Conservation (phyloP, 345 rosid genomes). For the Corchorus olitorius region DNA sequence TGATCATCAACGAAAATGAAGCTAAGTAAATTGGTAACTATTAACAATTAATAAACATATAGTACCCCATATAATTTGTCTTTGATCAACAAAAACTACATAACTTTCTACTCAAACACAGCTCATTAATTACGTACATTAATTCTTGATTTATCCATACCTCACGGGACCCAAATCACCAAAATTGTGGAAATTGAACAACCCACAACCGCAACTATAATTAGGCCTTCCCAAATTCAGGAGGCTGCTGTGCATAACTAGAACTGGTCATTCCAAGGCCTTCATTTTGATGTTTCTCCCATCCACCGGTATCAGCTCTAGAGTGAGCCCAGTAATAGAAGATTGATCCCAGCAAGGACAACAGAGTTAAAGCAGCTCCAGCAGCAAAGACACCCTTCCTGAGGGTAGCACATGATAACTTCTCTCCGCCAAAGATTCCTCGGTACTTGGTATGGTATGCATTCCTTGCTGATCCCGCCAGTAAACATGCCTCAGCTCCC, state of each 20-base stretch:
- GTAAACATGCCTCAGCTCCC: conserved; percentile 92
- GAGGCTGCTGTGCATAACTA: conserved; percentile 41
- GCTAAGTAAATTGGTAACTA: neutral
- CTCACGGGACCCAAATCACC: neutral
- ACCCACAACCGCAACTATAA: conserved; percentile 21
- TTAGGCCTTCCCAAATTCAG: conserved; percentile 51
- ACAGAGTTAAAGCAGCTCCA: conserved; percentile 79
- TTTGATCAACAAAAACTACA: neutral
- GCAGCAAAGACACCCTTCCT: conserved; percentile 96
- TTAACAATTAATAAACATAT: neutral
- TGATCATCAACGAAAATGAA: neutral
- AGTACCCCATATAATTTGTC: neutral
- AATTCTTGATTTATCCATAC: conserved; percentile 16
- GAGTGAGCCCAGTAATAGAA: conserved; percentile 83
- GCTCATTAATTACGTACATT: neutral
- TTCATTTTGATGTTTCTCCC: conserved; percentile 88
- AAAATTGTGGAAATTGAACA: conserved; percentile 20
- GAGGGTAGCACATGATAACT: conserved; percentile 75
- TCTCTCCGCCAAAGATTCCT: conserved; percentile 42
- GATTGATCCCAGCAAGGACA: conserved; percentile 66
- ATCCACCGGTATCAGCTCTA: conserved; percentile 92
- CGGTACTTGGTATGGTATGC: conserved; percentile 89
- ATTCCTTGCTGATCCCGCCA: conserved; percentile 87
- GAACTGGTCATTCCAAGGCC: conserved; percentile 63
- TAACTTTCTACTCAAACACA: neutral